phyloP scores from a whole-genome alignment of 495 filamentous ascomycete genomes.

The Coniosporium apollinis region DNA sequence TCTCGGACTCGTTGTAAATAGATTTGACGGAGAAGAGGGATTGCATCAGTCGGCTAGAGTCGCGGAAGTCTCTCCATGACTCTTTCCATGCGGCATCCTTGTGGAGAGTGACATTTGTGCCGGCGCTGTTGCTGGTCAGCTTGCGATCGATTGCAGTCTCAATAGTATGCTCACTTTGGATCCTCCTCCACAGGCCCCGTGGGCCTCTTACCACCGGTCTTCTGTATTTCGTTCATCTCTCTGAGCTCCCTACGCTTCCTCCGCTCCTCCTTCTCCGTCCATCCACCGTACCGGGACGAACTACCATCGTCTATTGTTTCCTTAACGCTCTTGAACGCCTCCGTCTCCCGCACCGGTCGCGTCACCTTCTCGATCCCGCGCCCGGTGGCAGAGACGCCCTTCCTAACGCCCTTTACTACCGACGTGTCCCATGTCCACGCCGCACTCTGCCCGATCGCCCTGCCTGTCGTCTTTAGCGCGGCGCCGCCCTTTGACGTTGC shows the following conservation, averaged over 20 bases:
- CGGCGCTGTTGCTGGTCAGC: conserved; percentile 42
- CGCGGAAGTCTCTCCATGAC: conserved; percentile 82
- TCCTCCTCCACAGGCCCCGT: conserved; percentile 55
- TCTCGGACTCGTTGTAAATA: conserved; percentile 88
- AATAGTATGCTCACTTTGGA: conserved; percentile 49
- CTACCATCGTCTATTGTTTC: conserved; percentile 93
- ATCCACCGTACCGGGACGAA: conserved; percentile 89
- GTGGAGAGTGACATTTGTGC: conserved; percentile 84
- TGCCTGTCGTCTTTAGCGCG: conserved; percentile 69
- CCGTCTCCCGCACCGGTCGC: conserved; percentile 78
- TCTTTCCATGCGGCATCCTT: conserved; percentile 96
- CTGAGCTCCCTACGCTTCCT: conserved; percentile 55
- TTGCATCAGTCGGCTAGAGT: conserved; percentile 77
- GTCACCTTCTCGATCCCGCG: conserved; percentile 83
- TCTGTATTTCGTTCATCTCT: conserved; percentile 46
- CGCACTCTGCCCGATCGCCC: conserved; percentile 73
- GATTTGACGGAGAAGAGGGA: conserved; percentile 67
- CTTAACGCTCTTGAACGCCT: conserved; percentile 86
- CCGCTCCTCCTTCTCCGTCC: conserved; percentile 89
- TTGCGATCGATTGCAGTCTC: not conserved
- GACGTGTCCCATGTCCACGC: conserved; percentile 94
- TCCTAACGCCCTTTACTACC: conserved; percentile 80
- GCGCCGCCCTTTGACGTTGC: conserved; percentile 54
- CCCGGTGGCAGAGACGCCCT: conserved; percentile 70
- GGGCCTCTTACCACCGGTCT: conserved; percentile 26